Percentiles rank a stretch among this genome's conserved stretches.
Conservation (phyloP, 202 grass and related monocot genomes). For the Elaeis oleifera region DNA sequence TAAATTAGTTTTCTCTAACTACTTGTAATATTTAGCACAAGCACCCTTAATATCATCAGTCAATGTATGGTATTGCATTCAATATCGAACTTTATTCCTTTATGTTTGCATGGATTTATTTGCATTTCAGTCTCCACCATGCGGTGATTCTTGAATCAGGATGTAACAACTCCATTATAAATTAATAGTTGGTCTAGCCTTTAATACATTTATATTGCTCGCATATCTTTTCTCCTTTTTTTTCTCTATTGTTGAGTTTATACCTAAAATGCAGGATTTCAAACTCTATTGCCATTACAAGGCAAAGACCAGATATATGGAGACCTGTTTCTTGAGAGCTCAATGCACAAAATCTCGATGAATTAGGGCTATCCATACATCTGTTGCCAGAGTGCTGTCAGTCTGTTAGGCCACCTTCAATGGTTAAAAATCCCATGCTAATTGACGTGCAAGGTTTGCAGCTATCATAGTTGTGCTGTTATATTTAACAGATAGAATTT, state of each 20-base stretch:
- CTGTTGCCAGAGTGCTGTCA: background rate
- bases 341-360: slow-evolving; percentile 5
- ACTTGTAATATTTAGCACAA: too few species aligned
- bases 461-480: background rate
- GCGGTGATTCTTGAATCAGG: too few species aligned
- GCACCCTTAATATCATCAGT: too few species aligned
- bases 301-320: slow-evolving; percentile 11
- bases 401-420: background rate
- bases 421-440: slow-evolving; percentile 13
- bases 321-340: slow-evolving; percentile 15
- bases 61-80: too few species aligned
- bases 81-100: too few species aligned
- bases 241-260: background rate
- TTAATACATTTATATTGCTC: too few species aligned
- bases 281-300: slow-evolving; percentile 24
- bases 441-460: slow-evolving; percentile 26
- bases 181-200: too few species aligned
- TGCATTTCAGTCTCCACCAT: too few species aligned
- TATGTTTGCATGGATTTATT: too few species aligned
- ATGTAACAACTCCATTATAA: too few species aligned
- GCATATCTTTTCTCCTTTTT: too few species aligned
- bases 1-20: too few species aligned
- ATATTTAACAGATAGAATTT: background rate
- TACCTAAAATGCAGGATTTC: slow-evolving; percentile 22
- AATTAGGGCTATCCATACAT: background rate